Evolutionary conservation across 805 yeast species (phyloP).

Genomic region (Hanseniaspora singularis): DNA sequence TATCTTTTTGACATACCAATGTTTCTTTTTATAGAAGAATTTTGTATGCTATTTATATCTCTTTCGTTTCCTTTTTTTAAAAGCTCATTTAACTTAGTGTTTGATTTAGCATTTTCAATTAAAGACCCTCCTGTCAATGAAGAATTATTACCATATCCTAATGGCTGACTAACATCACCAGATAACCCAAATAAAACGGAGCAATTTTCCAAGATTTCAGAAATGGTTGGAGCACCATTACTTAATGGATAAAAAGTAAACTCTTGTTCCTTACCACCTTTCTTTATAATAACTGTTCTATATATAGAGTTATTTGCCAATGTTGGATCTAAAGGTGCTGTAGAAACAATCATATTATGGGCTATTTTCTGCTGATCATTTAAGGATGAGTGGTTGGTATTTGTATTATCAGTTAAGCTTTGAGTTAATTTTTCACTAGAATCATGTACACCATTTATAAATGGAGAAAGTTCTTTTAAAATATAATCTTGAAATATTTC

Average conservation of each 20-base stretch:
- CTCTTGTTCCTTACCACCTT: constrained; percentile 43
- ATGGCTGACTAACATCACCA: too few species aligned
- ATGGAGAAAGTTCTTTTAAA: constrained; percentile 52
- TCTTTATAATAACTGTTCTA: constrained; percentile 38
- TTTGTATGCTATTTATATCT: background rate
- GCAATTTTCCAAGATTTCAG: constrained; percentile 70
- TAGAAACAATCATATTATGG: constrained; percentile 21
- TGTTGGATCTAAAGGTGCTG: constrained; percentile 29
- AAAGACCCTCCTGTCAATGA: too few species aligned
- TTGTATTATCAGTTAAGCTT: background rate
- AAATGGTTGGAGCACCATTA: constrained; percentile 67
- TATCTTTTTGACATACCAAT: background rate
- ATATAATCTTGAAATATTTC: constrained; percentile 55
- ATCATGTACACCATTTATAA: constrained; percentile 31
- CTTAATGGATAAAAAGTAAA: constrained; percentile 53
- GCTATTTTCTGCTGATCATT: background rate
- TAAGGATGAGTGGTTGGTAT: background rate
- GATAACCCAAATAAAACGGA: constrained; percentile 54
- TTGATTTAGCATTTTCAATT: too few species aligned
- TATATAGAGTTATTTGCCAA: constrained; percentile 29
- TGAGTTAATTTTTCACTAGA: background rate
- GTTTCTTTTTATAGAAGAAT: background rate
- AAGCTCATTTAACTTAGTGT: background rate
- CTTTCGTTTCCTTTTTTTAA: constrained; percentile 13
- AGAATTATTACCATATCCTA: too few species aligned